A percentile compares a stretch with the other conserved stretches of the same genome.
These are phyloP conservation scores for Bremia lactucae DNA, from an alignment of 352 stramenopile species.

Conservation along the genomic window DNA sequence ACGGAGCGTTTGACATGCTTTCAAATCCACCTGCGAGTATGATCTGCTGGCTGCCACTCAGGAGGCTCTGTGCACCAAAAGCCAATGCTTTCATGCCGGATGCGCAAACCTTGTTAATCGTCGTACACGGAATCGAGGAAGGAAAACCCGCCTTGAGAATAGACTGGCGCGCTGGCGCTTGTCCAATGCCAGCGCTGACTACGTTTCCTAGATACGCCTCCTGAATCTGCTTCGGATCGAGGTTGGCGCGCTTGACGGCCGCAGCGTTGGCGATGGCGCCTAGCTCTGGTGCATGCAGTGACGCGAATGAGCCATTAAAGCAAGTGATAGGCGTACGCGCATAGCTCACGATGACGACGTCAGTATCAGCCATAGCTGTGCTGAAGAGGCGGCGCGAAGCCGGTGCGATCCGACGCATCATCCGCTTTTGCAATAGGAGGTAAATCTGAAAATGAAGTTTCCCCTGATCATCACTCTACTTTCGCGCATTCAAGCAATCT, in stretches of 20 bases:
- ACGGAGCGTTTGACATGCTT: constrained; percentile 96
- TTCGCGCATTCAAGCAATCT: constrained; percentile 4
- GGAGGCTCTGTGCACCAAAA: constrained; percentile 84
- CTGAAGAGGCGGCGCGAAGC: constrained; percentile 50
- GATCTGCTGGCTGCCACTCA: constrained; percentile 73
- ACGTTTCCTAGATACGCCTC: constrained; percentile 98
- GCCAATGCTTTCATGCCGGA: constrained; percentile 89
- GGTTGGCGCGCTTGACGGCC: constrained; percentile 58
- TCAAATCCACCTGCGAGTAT: constrained; percentile 94
- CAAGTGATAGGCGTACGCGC: constrained; percentile 93
- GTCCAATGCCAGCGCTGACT: constrained; percentile 91
- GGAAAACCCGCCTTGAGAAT: constrained; percentile 86
- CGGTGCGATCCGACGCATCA: constrained; percentile 9
- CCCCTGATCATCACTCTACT: neutral
- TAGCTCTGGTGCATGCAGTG: constrained; percentile 85
- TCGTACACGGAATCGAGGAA: constrained; percentile 91
- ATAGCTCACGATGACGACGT: constrained; percentile 92
- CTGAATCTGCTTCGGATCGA: constrained; percentile 79
- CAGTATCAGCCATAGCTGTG: constrained; percentile 47
- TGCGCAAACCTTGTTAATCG: constrained; percentile 98
- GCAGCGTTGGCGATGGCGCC: constrained; percentile 88
- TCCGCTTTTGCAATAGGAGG: neutral
- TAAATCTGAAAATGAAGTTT: neutral
- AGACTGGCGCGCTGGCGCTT: constrained; percentile 93
- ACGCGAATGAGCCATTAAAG: constrained; percentile 89